Evolutionary conservation across 2,329 filamentous ascomycete species (phyloP).

Genomic region (Ophiostoma perfectum): DNA sequence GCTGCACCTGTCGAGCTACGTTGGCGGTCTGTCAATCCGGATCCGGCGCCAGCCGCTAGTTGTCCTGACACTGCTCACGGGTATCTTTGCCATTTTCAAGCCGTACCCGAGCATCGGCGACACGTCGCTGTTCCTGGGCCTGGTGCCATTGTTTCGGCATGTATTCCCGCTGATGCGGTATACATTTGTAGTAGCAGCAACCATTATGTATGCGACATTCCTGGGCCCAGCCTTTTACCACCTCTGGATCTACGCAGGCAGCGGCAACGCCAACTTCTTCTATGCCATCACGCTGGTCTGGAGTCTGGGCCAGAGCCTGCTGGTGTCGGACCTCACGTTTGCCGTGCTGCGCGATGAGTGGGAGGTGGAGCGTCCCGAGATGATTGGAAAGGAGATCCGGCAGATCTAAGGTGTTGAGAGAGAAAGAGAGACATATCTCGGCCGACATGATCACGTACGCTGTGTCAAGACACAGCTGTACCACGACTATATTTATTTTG

Average conservation of each 20-base stretch:
- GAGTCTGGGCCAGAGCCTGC: slow-evolving; percentile 81
- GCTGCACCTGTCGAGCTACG: slow-evolving; percentile 88
- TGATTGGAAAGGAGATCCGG: slow-evolving; percentile 79
- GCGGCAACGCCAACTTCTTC: slow-evolving; percentile 98
- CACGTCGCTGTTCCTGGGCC: slow-evolving; percentile 75
- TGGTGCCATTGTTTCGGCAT: slow-evolving; percentile 83
- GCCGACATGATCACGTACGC: not conserved
- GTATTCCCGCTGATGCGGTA: slow-evolving; percentile 91
- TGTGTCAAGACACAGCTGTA: not conserved
- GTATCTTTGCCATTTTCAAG: slow-evolving; percentile 92
- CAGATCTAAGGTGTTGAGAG: slow-evolving; percentile 55
- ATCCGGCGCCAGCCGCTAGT: slow-evolving; percentile 81
- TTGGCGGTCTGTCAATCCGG: slow-evolving; percentile 76
- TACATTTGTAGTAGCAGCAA: slow-evolving; percentile 77
- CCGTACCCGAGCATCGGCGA: slow-evolving; percentile 93
- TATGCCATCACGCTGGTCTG: slow-evolving; percentile 99
- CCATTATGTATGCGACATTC: slow-evolving; percentile 79
- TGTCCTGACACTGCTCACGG: slow-evolving; percentile 75
- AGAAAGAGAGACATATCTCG: not conserved
- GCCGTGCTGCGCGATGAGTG: slow-evolving; percentile 87
- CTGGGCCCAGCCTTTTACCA: slow-evolving; percentile 94
- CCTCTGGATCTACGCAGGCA: slow-evolving; percentile 96
- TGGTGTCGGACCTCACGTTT: slow-evolving; percentile 84
- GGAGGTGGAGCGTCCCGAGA: slow-evolving; percentile 86
- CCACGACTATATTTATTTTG: not conserved